Evolutionary conservation across 352 stramenopile genomes (phyloP), one percentile per base, ranked within the genome.

Genomic region (Phytophthora fragariae): DNA sequence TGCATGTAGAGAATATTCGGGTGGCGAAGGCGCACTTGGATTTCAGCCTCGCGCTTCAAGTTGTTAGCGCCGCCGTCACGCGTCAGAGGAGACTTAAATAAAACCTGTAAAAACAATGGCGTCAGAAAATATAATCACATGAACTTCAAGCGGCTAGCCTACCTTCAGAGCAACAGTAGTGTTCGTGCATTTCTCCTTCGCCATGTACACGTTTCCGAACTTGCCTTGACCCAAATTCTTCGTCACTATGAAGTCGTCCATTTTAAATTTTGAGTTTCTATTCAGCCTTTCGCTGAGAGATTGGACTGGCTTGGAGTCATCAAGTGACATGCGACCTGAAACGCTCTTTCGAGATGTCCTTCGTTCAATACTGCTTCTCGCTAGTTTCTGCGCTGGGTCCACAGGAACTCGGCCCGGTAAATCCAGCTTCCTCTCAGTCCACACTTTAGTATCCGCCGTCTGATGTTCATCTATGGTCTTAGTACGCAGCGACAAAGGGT

Each of bases 141-240:
- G 2, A 10, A 35, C 24, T 10, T 39, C 3, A 9, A 24, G n/a
- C 12, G 15, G 39, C 17, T 19, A 47, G 39, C 62, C 56, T 77
- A 96, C 89, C 86, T 96, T 96, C 2, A 96, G 77, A 31, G 90
- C 90, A 14, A 95, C 87, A 50, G 78, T 91, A 21, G 85, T 69
- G 58, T 88, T 87, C 6, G 82, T 85, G 50, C 72, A 75, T 49
- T 89, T 92, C 49, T 94, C 85, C 54, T 90, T 91, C 8, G 90
- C 88, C 27, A 95, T 62, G 61, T 96, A 96, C 2, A 96, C 88
- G 54, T 95, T 94, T 19, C 90, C 90, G 53, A 95, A 96, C 68
- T 96, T 96, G 55, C 90, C 90, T 73, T 94, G 90, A 10, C 90
- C 90, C 12, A 96, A 66, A 35, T 86, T 94, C 65, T 91, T 92